These are phyloP conservation scores for Penicillium pulvis DNA, from an alignment of 495 filamentous ascomycete genomes.

Conservation along the genomic window DNA sequence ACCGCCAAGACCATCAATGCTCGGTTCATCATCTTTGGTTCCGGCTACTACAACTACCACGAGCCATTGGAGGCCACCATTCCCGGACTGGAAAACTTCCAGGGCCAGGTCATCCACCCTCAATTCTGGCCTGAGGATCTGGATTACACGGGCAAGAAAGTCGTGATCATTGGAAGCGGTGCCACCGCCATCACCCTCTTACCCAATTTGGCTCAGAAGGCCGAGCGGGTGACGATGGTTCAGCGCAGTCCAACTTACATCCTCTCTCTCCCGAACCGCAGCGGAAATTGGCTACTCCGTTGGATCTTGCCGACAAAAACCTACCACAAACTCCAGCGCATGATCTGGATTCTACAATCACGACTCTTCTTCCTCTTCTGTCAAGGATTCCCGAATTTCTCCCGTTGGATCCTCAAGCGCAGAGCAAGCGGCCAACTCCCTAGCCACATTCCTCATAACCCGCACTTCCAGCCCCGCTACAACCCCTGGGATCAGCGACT, in stretches of 20 bases:
- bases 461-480: slow-evolving; percentile 73
- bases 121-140: slow-evolving; percentile 56
- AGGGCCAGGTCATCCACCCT: slow-evolving; percentile 50
- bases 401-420: slow-evolving; percentile 47
- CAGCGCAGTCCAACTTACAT: slow-evolving; percentile 65
- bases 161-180: slow-evolving; percentile 60
- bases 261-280: slow-evolving; percentile 50
- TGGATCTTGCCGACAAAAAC: slow-evolving; percentile 43
- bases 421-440: slow-evolving; percentile 54
- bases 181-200: slow-evolving; percentile 59
- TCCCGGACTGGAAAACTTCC: slow-evolving; percentile 41
- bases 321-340: slow-evolving; percentile 42
- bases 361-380: slow-evolving; percentile 57
- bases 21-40: slow-evolving; percentile 61
- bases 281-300: slow-evolving; percentile 23
- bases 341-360: slow-evolving; percentile 47
- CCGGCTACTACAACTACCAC: slow-evolving; percentile 68
- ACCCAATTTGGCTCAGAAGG: slow-evolving; percentile 46
- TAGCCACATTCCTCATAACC: slow-evolving; percentile 53
- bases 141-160: slow-evolving; percentile 52
- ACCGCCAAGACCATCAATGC: slow-evolving; percentile 47
- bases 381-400: slow-evolving; percentile 54
- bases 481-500: slow-evolving; percentile 75
- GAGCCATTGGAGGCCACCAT: slow-evolving; percentile 55
- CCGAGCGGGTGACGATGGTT: slow-evolving; percentile 54